Percentiles rank a stretch among this genome's conserved stretches.
Evolutionary conservation across 129 eudicot genomes (phyloP).

Genomic region (Silybum marianum): DNA sequence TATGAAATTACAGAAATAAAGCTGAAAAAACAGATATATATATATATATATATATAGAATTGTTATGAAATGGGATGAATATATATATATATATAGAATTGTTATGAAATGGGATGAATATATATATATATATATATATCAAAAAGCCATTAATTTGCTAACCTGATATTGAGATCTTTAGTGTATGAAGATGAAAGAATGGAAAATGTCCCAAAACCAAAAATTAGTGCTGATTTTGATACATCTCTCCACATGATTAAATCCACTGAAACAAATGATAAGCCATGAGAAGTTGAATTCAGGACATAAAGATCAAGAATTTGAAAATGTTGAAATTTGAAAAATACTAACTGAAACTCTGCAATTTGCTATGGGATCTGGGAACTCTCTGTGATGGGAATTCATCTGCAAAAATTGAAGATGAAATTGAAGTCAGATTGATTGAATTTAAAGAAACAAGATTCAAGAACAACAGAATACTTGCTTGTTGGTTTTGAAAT

Average conservation of each 20-base stretch:
- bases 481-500: slow-evolving; percentile 60
- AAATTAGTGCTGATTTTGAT: slow-evolving; percentile 78
- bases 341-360: slow-evolving; percentile 58
- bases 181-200: slow-evolving; percentile 83
- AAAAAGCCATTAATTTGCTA: slow-evolving; percentile 3
- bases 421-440: slow-evolving; percentile 13
- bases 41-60: background rate
- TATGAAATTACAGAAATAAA: slow-evolving; percentile 76
- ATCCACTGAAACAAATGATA: slow-evolving; percentile 59
- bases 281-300: background rate
- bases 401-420: slow-evolving; percentile 31
- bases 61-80: slow-evolving; percentile 21
- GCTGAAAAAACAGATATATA: slow-evolving; percentile 46
- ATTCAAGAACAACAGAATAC: slow-evolving; percentile 18
- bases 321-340: background rate
- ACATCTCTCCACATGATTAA: slow-evolving; percentile 87
- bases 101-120: slow-evolving; percentile 3
- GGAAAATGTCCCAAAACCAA: slow-evolving; percentile 81
- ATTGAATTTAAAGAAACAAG: background rate
- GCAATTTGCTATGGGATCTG: slow-evolving; percentile 53
- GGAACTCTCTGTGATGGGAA: slow-evolving; percentile 43
- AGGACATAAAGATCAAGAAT: slow-evolving; percentile 14
- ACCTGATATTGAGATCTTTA: slow-evolving; percentile 83
- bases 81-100: background rate
- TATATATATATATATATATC: background rate